phyloP scores from a whole-genome alignment of 306 rosid species.

The Begonia fuchsioides region DNA sequence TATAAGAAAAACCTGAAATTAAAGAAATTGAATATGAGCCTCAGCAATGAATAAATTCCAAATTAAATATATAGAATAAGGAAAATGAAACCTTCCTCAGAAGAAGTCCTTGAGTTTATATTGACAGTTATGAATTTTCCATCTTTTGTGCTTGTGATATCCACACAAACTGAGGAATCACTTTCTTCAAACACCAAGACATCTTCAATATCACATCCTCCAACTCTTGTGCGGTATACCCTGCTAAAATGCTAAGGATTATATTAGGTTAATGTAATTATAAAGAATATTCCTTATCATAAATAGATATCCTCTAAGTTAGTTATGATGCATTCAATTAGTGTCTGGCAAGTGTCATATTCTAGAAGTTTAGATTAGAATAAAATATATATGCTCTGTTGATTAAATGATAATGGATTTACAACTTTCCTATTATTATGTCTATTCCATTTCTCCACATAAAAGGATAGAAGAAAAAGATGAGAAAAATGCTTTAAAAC shows the following conservation, averaged over 20 bases:
- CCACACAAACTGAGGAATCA: slow-evolving; percentile 77
- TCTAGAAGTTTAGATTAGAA: no score
- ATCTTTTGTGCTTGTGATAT: slow-evolving; percentile 87
- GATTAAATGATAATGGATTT: no score
- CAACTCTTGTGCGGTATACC: slow-evolving; percentile 56
- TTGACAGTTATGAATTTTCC: slow-evolving; percentile 96
- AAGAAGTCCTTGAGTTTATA: slow-evolving; percentile 98
- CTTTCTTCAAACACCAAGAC: slow-evolving; percentile 48
- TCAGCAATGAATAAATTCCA: slow-evolving; percentile 11
- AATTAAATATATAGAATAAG: slow-evolving; percentile 9
- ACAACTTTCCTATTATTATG: no score
- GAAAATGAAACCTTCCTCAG: slow-evolving; percentile 64
- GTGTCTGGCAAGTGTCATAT: no score
- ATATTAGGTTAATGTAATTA: no score
- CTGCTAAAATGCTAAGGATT: no score
- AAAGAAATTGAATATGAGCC: slow-evolving; percentile 17
- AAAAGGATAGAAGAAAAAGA: background rate
- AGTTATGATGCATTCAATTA: no score
- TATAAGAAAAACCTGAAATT: slow-evolving; percentile 66
- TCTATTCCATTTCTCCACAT: no score
- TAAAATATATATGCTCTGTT: no score
- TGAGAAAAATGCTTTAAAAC: slow-evolving; percentile 2
- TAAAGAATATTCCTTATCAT: no score
- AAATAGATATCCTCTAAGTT: no score
- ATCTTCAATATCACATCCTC: slow-evolving; percentile 24